Evolutionary conservation across 169 alveolate genomes (phyloP).

Genomic region (Cryptosporidium sp.): DNA sequence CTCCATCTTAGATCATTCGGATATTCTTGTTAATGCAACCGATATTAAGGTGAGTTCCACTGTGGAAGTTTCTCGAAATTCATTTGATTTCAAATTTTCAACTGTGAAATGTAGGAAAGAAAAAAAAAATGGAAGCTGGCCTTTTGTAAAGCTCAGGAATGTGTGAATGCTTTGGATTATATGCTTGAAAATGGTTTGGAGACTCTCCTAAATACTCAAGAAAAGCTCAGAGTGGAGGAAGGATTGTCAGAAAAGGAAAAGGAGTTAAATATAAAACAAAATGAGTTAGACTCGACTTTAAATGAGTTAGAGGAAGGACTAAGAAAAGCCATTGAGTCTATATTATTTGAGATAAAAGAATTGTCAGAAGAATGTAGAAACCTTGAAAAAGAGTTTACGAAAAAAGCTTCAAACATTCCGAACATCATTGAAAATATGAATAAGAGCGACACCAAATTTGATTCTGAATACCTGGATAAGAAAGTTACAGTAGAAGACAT

Average conservation of each 20-base stretch:
- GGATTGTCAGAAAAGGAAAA: conserved; percentile 9
- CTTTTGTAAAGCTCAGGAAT: conserved; percentile 43
- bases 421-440: conserved; percentile 34
- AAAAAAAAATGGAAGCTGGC: conserved; percentile 66
- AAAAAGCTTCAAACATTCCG: conserved; percentile 60
- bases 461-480: conserved; percentile 29
- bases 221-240: conserved; percentile 26
- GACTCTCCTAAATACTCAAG: conserved; percentile 18
- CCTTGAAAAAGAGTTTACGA: conserved; percentile 14
- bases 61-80: neutral
- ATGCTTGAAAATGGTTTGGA: conserved; percentile 28
- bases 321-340: conserved; percentile 13
- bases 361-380: conserved; percentile 11
- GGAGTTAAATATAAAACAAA: neutral
- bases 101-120: conserved; percentile 7
- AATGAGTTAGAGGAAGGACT: neutral
- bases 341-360: conserved; percentile 5
- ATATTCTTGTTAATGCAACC: neutral
- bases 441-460: conserved; percentile 7
- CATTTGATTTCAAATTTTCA: neutral
- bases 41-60: conserved; percentile 37
- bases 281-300: neutral
- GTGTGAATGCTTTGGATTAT: conserved; percentile 30
- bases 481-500: conserved; percentile 51
- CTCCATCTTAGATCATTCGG: conserved; percentile 32